phyloP scores from a whole-genome alignment of 139 green algal species.

The Chlamydomonas urium region DNA sequence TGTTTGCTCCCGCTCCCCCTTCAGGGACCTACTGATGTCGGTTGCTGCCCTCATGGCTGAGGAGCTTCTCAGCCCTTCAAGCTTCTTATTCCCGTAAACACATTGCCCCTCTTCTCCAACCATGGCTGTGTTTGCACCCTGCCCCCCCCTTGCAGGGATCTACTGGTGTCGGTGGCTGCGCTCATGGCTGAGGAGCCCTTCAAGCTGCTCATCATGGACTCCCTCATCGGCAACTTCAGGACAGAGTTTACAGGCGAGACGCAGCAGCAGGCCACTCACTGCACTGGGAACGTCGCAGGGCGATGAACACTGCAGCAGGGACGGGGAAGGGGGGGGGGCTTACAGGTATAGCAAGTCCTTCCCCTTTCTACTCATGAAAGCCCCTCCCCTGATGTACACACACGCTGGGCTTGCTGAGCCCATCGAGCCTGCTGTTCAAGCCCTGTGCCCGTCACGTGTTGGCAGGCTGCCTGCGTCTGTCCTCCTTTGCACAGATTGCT shows the following conservation, averaged over 20 bases:
- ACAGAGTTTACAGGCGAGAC: slow-evolving; percentile 59
- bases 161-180: slow-evolving; percentile 64
- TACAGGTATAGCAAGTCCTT: too few relatives aligned
- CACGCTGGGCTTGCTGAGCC: too few relatives aligned
- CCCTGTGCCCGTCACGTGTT: neutral
- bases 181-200: slow-evolving; percentile 74
- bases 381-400: too few relatives aligned
- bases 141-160: slow-evolving; percentile 31
- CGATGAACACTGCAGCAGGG: too few relatives aligned
- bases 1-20: neutral
- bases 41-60: neutral
- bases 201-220: slow-evolving; percentile 85
- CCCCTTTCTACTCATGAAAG: too few relatives aligned
- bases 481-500: neutral
- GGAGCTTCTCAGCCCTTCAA: too few relatives aligned
- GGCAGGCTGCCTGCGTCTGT: neutral
- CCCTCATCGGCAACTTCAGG: slow-evolving; percentile 77
- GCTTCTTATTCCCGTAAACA: neutral
- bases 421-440: too few relatives aligned
- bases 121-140: neutral
- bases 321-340: too few relatives aligned
- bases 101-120: neutral
- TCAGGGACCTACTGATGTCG: neutral
- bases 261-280: too few relatives aligned
- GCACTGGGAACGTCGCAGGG: too few relatives aligned